Percentiles rank a stretch among this genome's conserved stretches.
These are phyloP conservation scores for Coemansia sp. DNA, from an alignment of 192 early-diverging fungal genomes.

Conservation along the genomic window DNA sequence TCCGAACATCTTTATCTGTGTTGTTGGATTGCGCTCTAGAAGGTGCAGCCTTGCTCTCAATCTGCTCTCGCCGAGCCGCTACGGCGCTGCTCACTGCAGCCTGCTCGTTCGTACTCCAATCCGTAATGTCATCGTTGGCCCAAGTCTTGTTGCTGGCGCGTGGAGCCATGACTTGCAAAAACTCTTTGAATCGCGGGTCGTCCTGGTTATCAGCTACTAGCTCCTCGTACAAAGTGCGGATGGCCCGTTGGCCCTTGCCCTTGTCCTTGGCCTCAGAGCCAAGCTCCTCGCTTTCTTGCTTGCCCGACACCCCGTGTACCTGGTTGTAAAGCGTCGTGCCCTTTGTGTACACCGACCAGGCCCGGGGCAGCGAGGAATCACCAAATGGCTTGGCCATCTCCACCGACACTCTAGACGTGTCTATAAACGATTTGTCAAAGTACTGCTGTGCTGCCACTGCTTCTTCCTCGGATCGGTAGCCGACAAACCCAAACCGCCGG, in stretches of 20 bases:
- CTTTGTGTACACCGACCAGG: conserved; percentile 86
- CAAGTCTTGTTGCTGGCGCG: conserved; percentile 75
- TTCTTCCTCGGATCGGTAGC: conserved; percentile 82
- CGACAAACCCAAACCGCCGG: conserved; percentile 89
- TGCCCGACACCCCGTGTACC: conserved; percentile 19
- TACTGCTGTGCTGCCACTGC: conserved; percentile 74
- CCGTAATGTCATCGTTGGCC: conserved; percentile 81
- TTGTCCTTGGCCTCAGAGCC: conserved; percentile 12
- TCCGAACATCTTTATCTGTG: conserved; percentile 43
- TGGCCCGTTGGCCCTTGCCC: conserved; percentile 44
- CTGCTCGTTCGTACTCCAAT: conserved; percentile 37
- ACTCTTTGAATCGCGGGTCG: conserved; percentile 84
- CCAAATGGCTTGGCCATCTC: conserved; percentile 84
- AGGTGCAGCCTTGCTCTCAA: conserved; percentile 17
- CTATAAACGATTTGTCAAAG: conserved; percentile 89
- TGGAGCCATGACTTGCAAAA: conserved; percentile 84
- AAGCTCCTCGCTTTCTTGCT: conserved; percentile 9
- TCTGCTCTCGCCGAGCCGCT: conserved; percentile 39
- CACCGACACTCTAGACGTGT: conserved; percentile 84
- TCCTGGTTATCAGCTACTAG: conserved; percentile 54
- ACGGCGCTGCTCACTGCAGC: conserved; percentile 31
- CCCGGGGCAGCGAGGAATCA: conserved; percentile 75
- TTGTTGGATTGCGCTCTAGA: no score
- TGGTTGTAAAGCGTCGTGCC: conserved; percentile 75
- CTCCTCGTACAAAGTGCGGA: conserved; percentile 39